phyloP scores from a whole-genome alignment of 1,139 yeast species.

The Saccharomyces hybrid region DNA sequence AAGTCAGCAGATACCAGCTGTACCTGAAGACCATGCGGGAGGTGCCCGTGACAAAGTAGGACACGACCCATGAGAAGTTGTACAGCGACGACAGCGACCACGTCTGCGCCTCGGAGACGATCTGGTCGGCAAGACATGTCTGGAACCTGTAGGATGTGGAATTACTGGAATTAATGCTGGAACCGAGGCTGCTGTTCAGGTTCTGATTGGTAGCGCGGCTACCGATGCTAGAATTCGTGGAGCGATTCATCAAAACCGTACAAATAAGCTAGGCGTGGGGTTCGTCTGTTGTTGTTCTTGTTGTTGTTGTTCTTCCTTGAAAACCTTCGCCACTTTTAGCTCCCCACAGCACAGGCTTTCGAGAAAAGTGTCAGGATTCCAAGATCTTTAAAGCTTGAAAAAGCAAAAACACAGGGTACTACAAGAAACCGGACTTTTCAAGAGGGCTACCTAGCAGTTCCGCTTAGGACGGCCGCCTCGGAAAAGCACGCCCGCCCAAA shows the following conservation, averaged over 20 bases:
- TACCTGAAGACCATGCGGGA: constrained; percentile 2
- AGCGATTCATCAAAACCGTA: constrained; percentile 23
- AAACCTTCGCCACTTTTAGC: too few relatives aligned
- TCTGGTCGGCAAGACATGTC: not conserved
- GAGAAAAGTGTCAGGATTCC: not conserved
- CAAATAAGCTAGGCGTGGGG: constrained; percentile 42
- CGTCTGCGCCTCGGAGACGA: not conserved
- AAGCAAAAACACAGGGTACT: not conserved
- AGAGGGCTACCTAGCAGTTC: not conserved
- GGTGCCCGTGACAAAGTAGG: constrained; percentile 3
- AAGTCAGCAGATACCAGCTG: constrained; percentile 7
- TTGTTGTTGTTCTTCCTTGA: constrained; percentile 36
- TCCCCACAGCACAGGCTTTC: not conserved
- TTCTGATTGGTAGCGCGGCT: not conserved
- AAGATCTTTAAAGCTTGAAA: not conserved
- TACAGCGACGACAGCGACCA: constrained; percentile 3
- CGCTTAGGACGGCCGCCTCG: not conserved
- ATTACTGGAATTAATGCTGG: not conserved
- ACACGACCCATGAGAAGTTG: constrained; percentile 3
- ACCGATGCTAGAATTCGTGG: constrained; percentile 4
- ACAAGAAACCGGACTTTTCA: not conserved
- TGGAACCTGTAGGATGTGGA: not conserved
- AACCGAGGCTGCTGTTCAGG: not conserved
- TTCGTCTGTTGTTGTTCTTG: constrained; percentile 7
- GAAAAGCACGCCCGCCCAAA: not conserved